A percentile compares a stretch with the other conserved stretches of the same genome.
Conservation (phyloP, 2,329 filamentous ascomycete genomes). For the Dactylellina cionopaga region DNA sequence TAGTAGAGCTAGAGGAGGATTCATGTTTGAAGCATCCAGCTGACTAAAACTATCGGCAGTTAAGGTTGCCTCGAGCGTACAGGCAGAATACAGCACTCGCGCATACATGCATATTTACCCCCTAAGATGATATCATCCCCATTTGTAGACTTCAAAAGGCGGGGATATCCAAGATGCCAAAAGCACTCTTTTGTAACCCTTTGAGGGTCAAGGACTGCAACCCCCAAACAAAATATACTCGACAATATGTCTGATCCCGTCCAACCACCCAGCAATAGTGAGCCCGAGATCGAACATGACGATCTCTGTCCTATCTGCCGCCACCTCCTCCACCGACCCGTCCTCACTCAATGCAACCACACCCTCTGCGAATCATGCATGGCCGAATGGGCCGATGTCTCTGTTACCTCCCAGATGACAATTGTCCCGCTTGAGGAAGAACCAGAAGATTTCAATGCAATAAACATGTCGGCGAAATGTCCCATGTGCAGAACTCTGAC, state of each 20-base stretch:
- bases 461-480: conserved; percentile 61
- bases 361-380: conserved; percentile 64
- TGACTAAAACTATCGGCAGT: no score
- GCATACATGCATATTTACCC: no score
- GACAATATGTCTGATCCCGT: not conserved
- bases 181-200: no score
- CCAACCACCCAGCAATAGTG: not conserved
- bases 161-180: no score
- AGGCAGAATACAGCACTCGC: no score
- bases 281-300: conserved; percentile 58
- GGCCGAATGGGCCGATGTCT: conserved; percentile 63
- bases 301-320: conserved; percentile 64
- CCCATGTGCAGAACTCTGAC: conserved; percentile 64
- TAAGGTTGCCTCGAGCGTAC: no score
- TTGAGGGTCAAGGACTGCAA: not conserved
- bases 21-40: no score
- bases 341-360: conserved; percentile 62
- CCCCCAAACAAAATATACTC: not conserved
- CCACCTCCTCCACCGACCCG: conserved; percentile 62
- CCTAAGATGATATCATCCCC: no score
- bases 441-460: conserved; percentile 55
- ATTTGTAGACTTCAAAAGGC: no score
- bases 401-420: conserved; percentile 60
- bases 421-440: conserved; percentile 61
- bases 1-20: no score